Evolutionary conservation across 2,329 filamentous ascomycete species (phyloP).

Genomic region (Pyricularia pennisetigena): DNA sequence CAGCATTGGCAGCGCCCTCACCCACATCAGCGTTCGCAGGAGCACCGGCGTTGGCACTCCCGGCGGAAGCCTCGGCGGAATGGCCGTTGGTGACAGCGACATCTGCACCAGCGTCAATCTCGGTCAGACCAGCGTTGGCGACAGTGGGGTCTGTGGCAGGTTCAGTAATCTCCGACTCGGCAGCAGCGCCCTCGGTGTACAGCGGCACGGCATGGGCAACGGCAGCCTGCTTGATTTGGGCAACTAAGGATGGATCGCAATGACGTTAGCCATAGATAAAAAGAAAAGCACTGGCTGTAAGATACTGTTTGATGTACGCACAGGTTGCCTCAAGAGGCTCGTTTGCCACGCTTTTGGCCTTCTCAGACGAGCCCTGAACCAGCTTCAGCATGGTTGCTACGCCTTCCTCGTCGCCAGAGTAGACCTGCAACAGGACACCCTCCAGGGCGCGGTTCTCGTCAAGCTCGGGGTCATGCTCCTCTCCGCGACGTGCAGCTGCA

Average conservation of each 20-base stretch:
- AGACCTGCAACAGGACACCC: slow-evolving; percentile 68
- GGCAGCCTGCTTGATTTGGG: slow-evolving; percentile 46
- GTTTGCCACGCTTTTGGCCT: slow-evolving; percentile 53
- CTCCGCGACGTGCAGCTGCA: slow-evolving; percentile 64
- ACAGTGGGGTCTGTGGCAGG: slow-evolving; percentile 55
- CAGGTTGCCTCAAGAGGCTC: slow-evolving; percentile 61
- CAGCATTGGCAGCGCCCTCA: slow-evolving; percentile 46
- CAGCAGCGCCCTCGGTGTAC: slow-evolving; percentile 22
- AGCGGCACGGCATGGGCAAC: slow-evolving; percentile 40
- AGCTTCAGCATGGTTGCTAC: slow-evolving; percentile 69
- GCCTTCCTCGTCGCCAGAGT: slow-evolving; percentile 66
- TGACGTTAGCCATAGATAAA: neutral
- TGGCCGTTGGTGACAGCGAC: slow-evolving; percentile 32
- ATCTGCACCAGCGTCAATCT: slow-evolving; percentile 44
- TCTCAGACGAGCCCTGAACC: slow-evolving; percentile 61
- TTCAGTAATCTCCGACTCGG: slow-evolving; percentile 18
- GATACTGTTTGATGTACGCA: slow-evolving; percentile 24
- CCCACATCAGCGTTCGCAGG: slow-evolving; percentile 40
- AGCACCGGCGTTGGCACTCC: slow-evolving; percentile 19
- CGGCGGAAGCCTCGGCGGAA: slow-evolving; percentile 16
- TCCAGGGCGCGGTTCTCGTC: slow-evolving; percentile 77
- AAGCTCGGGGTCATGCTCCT: slow-evolving; percentile 52
- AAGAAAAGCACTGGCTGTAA: neutral
- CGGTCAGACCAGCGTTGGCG: slow-evolving; percentile 56
- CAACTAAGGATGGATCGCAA: slow-evolving; percentile 27